Evolutionary conservation across 1,284 basidiomycete genomes (phyloP), one percentile per base, ranked within the genome.

Genomic region (Rhodotorula glutinis): DNA sequence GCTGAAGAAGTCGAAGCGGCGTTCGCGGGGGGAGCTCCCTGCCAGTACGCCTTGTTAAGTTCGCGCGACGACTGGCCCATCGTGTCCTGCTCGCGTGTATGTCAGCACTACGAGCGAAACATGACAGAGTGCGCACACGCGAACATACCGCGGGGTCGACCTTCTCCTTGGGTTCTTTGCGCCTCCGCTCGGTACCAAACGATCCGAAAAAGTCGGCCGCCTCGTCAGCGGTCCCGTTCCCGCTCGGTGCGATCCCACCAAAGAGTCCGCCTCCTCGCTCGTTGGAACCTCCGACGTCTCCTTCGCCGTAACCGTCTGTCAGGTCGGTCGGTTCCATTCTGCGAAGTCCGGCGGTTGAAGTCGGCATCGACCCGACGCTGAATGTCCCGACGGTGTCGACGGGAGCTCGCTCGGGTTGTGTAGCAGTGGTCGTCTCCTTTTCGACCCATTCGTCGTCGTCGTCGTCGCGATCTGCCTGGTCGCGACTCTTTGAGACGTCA

Each of bases 121-220:
- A 38, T 8, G 23, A 4, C n/a, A 11, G 3, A 16, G 5, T 14
- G 38, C 25, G 16, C 16, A 10, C 25, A 59, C 14, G 19, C 2
- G 14, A 44, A 33, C 56, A 9, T 58, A 70, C 73, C 62, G 63
- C 86, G 1, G 87, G 87, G 76, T 90, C 85, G 1, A 86, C 85
- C 75, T 83, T 84, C 56, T 88, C 84, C 19, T 85, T 83, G 52
- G 79, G 82, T 57, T 85, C 83, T 69, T 85, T 87, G 77, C 85
- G 88, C 79, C 85, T 87, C 73, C 81, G 82, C 76, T 89, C 90
- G 9, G 85, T 89, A 13, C 92, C 92, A 46, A 95, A 81, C 70
- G 82, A 84, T 0, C 88, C 87, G 81, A 96, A 95, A 79, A 96
- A 93, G 78, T 95, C 92, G 82, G 82, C 47, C 33, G 63, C 63